Base-by-base conservation (phyloP, 2,329 filamentous ascomycete genomes). In the Cladosporium colombiae region DNA sequence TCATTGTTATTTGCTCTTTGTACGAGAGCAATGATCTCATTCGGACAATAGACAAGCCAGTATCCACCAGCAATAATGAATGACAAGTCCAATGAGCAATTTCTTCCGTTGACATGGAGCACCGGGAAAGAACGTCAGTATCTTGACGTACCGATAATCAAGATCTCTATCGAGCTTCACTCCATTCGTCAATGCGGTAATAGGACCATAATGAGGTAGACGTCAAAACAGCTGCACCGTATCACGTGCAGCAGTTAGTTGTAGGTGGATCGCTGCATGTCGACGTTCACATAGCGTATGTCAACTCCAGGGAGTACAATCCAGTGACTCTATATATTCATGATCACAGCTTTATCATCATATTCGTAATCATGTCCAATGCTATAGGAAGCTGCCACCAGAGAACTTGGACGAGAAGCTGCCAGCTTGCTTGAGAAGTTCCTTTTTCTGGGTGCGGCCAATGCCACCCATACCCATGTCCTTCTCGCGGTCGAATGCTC, bases 401-500 rank as follows among this genome's bases (percentile, higher is more conserved):
- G 88, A 86, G 74, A 97, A 97, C 58, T 92, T 84, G 0, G 89
- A 89, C 3, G 90, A 89, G 79, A 97, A 97, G 73, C 93, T 90
- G 18, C 88, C 86, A 5, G 92, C 91, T 75, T 90, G 90, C 70
- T 86, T 90, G 67, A 97, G 77, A 81, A 98, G 81, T 71, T 97
- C 91, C 72, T 87, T 87, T 71, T 89, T 87, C 81, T 97, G 89
- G 40, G 88, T 84, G 70, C 88, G 82, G 3, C 72, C 71, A 14
- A 66, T 65, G 10, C 58, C 52, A 29, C 88, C 90, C 62, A 97
- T 87, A 46, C 87, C 90, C 87, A 98, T 97, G 77, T 98, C 95
- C 81, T 97, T 98, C 77, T 97, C 92, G 68, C 88, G 85, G 79
- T 97, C 92, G 78, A 98, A 98, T 0, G 87, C 90, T 67, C 94